Evolutionary conservation across 2,329 filamentous ascomycete genomes (phyloP).

Genomic region (Colletotrichum chlorophyti): DNA sequence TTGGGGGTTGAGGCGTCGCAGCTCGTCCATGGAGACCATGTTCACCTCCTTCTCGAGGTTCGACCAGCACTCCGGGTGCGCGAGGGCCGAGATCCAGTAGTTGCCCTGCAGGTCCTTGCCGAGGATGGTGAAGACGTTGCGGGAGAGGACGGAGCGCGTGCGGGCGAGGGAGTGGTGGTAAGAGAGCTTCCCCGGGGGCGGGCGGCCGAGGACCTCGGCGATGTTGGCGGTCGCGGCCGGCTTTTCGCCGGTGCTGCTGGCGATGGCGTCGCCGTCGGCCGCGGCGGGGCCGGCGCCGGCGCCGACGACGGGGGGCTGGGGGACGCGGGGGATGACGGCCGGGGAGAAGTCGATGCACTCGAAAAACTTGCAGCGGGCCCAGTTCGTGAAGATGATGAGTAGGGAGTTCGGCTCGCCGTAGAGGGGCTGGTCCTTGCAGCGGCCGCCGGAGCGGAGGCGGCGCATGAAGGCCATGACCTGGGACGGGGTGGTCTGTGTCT

Average conservation of each 20-base stretch:
- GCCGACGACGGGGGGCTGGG: not conserved
- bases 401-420: conserved; percentile 40
- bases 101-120: conserved; percentile 38
- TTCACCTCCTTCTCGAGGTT: conserved; percentile 33
- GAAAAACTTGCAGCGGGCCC: conserved; percentile 44
- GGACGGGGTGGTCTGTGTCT: conserved; percentile 40
- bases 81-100: conserved; percentile 35
- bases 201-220: not conserved
- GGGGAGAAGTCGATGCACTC: conserved; percentile 43
- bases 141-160: conserved; percentile 19
- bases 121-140: conserved; percentile 28
- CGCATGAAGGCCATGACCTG: conserved; percentile 40
- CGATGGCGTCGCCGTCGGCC: not conserved
- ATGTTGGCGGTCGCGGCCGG: not conserved
- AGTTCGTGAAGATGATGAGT: conserved; percentile 47
- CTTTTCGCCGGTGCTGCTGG: conserved; percentile 11
- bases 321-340: conserved; percentile 32
- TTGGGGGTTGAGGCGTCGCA: not conserved
- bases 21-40: not conserved
- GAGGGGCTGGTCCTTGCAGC: conserved; percentile 31
- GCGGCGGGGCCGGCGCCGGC: not conserved
- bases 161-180: conserved; percentile 26
- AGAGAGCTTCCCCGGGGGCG: conserved; percentile 20
- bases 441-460: conserved; percentile 28
- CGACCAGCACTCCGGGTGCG: conserved; percentile 35